Evolutionary conservation across 768 basidiomycete species (phyloP).

Genomic region (Tricholoma furcatifolium): DNA sequence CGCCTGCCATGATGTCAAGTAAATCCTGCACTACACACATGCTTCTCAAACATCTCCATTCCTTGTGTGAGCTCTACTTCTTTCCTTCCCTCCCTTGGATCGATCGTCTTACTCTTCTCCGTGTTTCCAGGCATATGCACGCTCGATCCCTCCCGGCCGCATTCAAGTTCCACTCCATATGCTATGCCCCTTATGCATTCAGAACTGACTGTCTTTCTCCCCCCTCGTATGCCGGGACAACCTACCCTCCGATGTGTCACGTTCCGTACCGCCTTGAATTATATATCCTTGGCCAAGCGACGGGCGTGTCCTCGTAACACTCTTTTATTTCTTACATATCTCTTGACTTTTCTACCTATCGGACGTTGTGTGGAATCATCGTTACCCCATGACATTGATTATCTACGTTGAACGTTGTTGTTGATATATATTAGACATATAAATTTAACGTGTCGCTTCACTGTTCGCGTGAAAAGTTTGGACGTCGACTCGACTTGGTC

Average conservation of each 20-base stretch:
- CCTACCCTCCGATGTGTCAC: conserved; percentile 58
- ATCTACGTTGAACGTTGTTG: no score
- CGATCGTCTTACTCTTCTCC: background rate
- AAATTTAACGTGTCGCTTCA: no score
- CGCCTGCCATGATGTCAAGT: conserved; percentile 67
- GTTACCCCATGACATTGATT: background rate
- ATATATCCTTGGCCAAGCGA: conserved; percentile 54
- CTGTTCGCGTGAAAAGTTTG: no score
- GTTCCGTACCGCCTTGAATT: conserved; percentile 62
- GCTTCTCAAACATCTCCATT: conserved; percentile 17
- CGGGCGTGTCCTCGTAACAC: conserved; percentile 58
- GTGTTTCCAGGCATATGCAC: conserved; percentile 26
- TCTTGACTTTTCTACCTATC: conserved; percentile 12
- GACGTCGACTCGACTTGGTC: no score
- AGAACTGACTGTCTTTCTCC: conserved; percentile 10
- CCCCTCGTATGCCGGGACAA: conserved; percentile 24
- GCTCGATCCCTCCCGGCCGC: conserved; percentile 31
- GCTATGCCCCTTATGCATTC: conserved; percentile 23
- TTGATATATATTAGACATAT: background rate
- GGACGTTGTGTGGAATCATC: conserved; percentile 1
- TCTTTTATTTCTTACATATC: conserved; percentile 22
- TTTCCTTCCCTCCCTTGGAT: background rate
- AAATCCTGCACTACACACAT: conserved; percentile 20
- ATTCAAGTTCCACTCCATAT: conserved; percentile 33
- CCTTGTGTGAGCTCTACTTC: conserved; percentile 28